phyloP scores from a whole-genome alignment of 495 filamentous ascomycete genomes.

The Aspergillus saccharolyticus region DNA sequence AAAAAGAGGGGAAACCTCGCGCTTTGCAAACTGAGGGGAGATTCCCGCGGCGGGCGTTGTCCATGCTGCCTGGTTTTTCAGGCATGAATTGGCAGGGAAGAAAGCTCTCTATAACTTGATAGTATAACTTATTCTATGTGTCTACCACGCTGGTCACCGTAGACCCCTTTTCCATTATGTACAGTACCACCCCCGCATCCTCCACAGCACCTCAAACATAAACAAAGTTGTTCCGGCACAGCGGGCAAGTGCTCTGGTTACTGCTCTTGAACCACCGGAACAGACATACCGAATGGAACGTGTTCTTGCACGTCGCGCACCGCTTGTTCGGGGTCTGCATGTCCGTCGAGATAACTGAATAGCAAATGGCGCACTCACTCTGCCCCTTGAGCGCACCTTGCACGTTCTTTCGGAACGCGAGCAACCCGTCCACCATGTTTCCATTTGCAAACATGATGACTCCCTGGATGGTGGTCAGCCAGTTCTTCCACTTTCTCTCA shows the following conservation, averaged over 20 bases:
- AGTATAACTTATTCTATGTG: not conserved
- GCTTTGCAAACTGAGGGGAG: too few species aligned
- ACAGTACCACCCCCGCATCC: not conserved
- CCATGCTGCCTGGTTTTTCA: too few species aligned
- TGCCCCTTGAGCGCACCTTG: conserved; percentile 84
- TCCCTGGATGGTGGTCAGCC: conserved; percentile 80
- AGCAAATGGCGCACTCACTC: conserved; percentile 95
- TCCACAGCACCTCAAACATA: conserved; percentile 20
- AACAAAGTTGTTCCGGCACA: conserved; percentile 76
- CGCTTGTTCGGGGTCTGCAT: conserved; percentile 84
- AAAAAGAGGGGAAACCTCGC: conserved; percentile 21
- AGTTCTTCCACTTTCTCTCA: conserved; percentile 84
- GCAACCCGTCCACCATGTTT: conserved; percentile 75
- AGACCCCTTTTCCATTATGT: conserved; percentile 6
- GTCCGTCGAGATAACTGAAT: conserved; percentile 82
- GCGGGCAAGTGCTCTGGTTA: conserved; percentile 80
- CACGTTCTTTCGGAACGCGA: conserved; percentile 78
- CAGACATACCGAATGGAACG: conserved; percentile 85
- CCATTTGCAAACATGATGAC: conserved; percentile 89
- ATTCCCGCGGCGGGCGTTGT: not conserved
- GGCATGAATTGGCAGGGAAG: too few species aligned
- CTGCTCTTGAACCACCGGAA: conserved; percentile 96
- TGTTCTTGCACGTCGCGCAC: conserved; percentile 89
- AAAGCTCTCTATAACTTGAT: too few species aligned
- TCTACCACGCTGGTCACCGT: not conserved